phyloP scores from a whole-genome alignment of 495 filamentous ascomycete genomes.

The Talaromyces ruber region DNA sequence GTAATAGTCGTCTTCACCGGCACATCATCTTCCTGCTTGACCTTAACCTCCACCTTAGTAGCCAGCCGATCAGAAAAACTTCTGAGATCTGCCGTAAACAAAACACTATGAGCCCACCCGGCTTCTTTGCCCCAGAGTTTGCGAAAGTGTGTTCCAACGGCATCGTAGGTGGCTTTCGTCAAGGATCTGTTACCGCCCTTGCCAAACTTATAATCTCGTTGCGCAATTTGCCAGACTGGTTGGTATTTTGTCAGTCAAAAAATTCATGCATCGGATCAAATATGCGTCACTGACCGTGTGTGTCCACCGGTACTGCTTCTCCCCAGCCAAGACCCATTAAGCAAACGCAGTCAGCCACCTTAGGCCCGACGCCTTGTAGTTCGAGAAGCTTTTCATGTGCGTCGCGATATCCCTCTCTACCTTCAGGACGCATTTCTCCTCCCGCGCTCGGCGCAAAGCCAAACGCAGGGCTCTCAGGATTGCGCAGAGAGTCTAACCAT shows the following conservation, averaged over 20 bases:
- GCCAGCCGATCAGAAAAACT: conserved; percentile 63
- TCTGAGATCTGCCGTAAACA: conserved; percentile 90
- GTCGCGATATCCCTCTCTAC: conserved; percentile 61
- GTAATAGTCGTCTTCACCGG: conserved; percentile 21
- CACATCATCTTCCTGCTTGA: conserved; percentile 25
- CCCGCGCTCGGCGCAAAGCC: conserved; percentile 33
- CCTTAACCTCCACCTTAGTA: conserved; percentile 42
- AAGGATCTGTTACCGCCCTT: conserved; percentile 78
- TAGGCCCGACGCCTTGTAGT: conserved; percentile 85
- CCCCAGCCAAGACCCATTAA: conserved; percentile 97
- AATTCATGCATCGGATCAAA: background rate
- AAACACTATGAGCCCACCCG: conserved; percentile 94
- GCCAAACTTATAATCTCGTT: conserved; percentile 88
- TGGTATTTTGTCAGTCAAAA: conserved; percentile 6
- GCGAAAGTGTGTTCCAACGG: conserved; percentile 83
- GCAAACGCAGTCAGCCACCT: conserved; percentile 94
- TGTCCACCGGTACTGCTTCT: conserved; percentile 92
- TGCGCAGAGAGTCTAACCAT: conserved; percentile 70
- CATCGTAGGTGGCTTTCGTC: conserved; percentile 80
- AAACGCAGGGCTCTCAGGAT: conserved; percentile 61
- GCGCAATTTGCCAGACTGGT: conserved; percentile 92
- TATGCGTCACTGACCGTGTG: conserved; percentile 54
- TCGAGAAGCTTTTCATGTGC: conserved; percentile 75
- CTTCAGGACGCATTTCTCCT: conserved; percentile 46
- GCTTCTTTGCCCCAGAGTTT: conserved; percentile 88